Conservation (phyloP, 768 basidiomycete genomes). For the Kwoniella europaea region DNA sequence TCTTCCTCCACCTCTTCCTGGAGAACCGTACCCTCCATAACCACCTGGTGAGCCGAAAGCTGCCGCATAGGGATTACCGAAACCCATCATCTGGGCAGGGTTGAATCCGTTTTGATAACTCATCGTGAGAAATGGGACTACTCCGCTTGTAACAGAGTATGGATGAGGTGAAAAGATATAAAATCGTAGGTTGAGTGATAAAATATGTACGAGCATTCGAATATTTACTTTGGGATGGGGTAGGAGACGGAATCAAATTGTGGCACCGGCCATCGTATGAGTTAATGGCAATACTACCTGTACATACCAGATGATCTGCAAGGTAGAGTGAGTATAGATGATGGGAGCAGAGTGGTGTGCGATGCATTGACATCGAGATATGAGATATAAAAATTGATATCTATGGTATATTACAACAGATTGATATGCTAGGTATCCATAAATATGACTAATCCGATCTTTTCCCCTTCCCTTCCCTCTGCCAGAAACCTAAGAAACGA, state of each 20-base stretch:
- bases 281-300: too few relatives aligned
- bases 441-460: not conserved
- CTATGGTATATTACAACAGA: not conserved
- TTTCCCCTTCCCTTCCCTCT: not conserved
- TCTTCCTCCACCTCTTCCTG: conserved; percentile 28
- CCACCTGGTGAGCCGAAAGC: conserved; percentile 24
- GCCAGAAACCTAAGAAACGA: too few relatives aligned
- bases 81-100: conserved; percentile 14
- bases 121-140: conserved; percentile 7
- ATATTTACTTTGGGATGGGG: not conserved
- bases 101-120: conserved; percentile 36
- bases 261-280: too few relatives aligned
- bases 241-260: conserved; percentile 14
- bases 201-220: not conserved
- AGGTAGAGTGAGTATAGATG: not conserved
- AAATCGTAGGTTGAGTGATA: not conserved
- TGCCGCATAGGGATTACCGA: conserved; percentile 21
- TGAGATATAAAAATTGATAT: not conserved
- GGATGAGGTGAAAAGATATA: not conserved
- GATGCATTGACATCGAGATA: conserved; percentile 10
- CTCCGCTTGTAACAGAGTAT: not conserved
- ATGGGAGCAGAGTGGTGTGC: conserved; percentile 4
- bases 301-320: too few relatives aligned
- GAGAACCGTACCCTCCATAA: conserved; percentile 28
- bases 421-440: conserved; percentile 15